Base-by-base conservation (phyloP, 352 stramenopile species). In the Aphanomyces cochlioides region DNA sequence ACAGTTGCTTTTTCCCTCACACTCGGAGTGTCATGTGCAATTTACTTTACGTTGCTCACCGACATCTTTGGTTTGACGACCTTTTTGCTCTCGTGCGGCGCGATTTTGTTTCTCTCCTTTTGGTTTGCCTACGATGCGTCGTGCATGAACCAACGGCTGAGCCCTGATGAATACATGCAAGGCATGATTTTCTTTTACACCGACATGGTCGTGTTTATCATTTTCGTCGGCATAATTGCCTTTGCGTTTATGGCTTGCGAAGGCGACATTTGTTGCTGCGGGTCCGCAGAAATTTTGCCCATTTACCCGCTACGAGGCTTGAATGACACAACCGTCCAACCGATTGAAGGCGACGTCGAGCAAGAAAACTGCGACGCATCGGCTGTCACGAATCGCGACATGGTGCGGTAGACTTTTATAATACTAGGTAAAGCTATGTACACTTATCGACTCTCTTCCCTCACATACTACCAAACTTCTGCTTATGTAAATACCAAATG, bases 241-340 rank as follows among this genome's bases (percentile, higher is more conserved):
- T 78, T 92, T 45, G 79, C 82, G 12, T 92, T 82, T 56, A 89
- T 90, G 66, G 84, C 84, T 4, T 92, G 84, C 56, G 84, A 92
- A 75, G 84, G 84, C 47, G 84, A 67, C 59, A 87, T 81, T 56
- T 79, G 79, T 3, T 90, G 82, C 66, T 92, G 88, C 58, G 82
- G 84, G 19, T 89, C 84, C 13, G 82, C 84, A 3, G 84, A 90
- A 37, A 67, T 67, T 28, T 17, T 67, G 5, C 59, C 59, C 17
- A 36, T 50, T 13, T 67, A 67, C 41, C 59, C 59, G 4, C 7
- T 67, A 10, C 54, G 54, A 61, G 54, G 17, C 54, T 28, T 12
- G 5, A 37, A 61, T 37, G 34, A 61, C 54, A 37, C 7, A 12
- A 37, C 39, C 21, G 50, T 39, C 54, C 54, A 41, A 39, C 54